These are phyloP conservation scores for Chenopodium suecicum DNA, from an alignment of 148 eudicot species.

Conservation along the genomic window DNA sequence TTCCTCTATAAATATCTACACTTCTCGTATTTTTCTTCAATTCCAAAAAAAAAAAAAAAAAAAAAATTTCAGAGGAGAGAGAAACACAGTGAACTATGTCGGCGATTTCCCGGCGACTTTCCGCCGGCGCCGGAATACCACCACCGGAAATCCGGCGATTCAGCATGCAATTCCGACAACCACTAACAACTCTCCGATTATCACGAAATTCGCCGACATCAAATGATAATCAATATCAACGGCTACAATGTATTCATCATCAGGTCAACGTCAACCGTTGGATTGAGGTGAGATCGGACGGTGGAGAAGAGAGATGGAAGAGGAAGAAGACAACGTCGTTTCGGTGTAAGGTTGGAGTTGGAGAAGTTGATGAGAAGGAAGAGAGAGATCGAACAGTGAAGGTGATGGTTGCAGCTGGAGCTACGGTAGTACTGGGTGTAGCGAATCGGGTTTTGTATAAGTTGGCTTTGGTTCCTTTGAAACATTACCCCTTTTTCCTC, in stretches of 20 bases:
- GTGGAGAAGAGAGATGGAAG: not conserved
- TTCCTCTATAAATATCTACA: not conserved
- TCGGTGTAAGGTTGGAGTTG: slow-evolving; percentile 11
- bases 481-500: slow-evolving; percentile 84
- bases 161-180: not conserved
- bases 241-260: not conserved
- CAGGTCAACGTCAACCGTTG: not conserved
- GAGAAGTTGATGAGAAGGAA: slow-evolving; percentile 16
- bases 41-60: too few species aligned
- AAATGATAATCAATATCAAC: not conserved
- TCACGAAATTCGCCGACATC: slow-evolving; percentile 23
- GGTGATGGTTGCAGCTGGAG: slow-evolving; percentile 59
- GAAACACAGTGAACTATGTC: slow-evolving; percentile 11
- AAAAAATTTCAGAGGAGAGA: too few species aligned
- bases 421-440: slow-evolving; percentile 83
- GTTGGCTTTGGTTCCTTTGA: slow-evolving; percentile 85
- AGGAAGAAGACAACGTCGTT: slow-evolving; percentile 5
- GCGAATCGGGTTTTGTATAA: slow-evolving; percentile 91
- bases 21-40: not conserved
- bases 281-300: slow-evolving; percentile 21
- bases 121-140: slow-evolving; percentile 20
- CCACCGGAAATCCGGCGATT: not conserved
- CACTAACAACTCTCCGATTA: slow-evolving; percentile 10
- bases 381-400: slow-evolving; percentile 34
- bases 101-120: slow-evolving; percentile 23